Conservation (phyloP, 2,329 filamentous ascomycete species). For the Talaromyces sp. region DNA sequence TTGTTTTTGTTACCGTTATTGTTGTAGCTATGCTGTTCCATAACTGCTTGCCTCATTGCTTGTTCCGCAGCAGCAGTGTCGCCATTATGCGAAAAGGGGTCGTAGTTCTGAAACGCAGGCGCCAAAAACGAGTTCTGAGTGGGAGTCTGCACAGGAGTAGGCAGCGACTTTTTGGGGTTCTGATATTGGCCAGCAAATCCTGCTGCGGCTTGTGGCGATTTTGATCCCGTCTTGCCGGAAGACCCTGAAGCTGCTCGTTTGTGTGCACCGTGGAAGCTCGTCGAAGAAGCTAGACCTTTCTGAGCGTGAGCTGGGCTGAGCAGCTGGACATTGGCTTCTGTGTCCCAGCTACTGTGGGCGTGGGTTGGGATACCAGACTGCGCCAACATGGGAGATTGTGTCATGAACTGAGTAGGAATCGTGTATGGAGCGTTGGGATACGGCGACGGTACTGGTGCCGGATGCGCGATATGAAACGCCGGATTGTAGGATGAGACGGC, state of each 20-base stretch:
- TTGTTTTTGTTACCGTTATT: conserved; percentile 27
- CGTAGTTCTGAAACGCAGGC: conserved; percentile 44
- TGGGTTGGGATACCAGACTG: conserved; percentile 31
- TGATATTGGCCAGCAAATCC: conserved; percentile 30
- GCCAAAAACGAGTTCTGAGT: conserved; percentile 48
- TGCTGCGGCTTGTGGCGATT: conserved; percentile 41
- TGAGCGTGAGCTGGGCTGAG: conserved; percentile 31
- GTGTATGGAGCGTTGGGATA: conserved; percentile 18
- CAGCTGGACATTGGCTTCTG: conserved; percentile 33
- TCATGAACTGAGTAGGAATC: conserved; percentile 24
- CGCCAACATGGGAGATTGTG: conserved; percentile 34
- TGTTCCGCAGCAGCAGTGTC: conserved; percentile 48
- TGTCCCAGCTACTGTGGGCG: conserved; percentile 29
- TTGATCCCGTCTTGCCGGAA: conserved; percentile 37
- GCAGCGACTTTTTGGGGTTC: conserved; percentile 47
- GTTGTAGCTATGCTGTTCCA: conserved; percentile 40
- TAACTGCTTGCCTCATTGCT: conserved; percentile 55
- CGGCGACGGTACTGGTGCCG: conserved; percentile 29
- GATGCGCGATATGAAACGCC: conserved; percentile 30
- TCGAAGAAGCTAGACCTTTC: conserved; percentile 24
- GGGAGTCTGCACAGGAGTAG: conserved; percentile 52
- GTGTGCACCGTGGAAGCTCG: conserved; percentile 23
- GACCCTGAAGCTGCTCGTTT: conserved; percentile 39
- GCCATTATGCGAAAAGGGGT: conserved; percentile 38
- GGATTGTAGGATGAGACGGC: conserved; percentile 36